Base-by-base conservation (phyloP, 108 stramenopile species). In the Pseudonitzschia multistriata region DNA sequence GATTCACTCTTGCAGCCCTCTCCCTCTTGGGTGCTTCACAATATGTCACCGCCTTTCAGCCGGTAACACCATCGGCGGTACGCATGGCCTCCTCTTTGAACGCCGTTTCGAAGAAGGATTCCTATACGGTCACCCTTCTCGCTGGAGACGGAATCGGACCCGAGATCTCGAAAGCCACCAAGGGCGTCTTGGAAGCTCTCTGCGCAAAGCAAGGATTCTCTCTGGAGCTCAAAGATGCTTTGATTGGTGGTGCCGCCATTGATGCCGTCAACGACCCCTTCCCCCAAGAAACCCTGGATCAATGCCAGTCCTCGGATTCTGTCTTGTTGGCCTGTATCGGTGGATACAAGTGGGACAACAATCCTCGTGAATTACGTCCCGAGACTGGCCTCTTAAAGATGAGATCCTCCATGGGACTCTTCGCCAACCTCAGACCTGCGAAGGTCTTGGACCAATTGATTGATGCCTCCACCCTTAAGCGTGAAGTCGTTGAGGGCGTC, bases 271-370 rank as follows among this genome's bases (percentile, higher is more conserved):
- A 90, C 35, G 91, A 95, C 71, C 97, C 97, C 21, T 99, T 97
- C 67, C 98, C 98, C 8, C 89, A 96, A 35, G 93, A 88, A 66
- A 86, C 93, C 24, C 68, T 96, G 50, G 82, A 95, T 36, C 85
- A 88, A 67, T 97, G 96, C 76, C 74, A 76, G 67, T 72, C 73
- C n/a, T 80, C 82, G 33, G 98, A 99, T 84, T 95, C 94, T 0
- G 96, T 99, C 3, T 76, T 99, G 22, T 73, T 99, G 56, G 96
- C 95, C 54, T 96, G 95, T 67, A 98, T 99, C 71, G 98, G 98
- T 15, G 98, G 98, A 49, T 95, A 95, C 84, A 97, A 98, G 85
- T 98, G 97, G 97, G 97, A 97, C 77, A 83, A 74, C 56, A 96
- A 98, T 78, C 98, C 97, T 24, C 79, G 97, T 8, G 95, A 97